phyloP scores from a whole-genome alignment of 1,139 yeast genomes.

The Yamadazyma triangularis region DNA sequence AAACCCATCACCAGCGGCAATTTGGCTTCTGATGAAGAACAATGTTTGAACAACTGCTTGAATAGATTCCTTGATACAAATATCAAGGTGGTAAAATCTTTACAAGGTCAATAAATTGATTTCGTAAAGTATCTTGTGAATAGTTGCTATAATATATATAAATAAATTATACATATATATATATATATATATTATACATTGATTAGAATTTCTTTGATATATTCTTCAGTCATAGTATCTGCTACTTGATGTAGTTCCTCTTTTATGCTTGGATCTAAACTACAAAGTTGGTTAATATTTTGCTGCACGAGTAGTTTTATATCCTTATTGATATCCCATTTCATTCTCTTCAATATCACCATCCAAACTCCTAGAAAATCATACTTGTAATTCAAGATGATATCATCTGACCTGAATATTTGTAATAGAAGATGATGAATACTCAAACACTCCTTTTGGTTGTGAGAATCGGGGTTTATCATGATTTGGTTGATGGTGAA shows the following conservation, averaged over 20 bases:
- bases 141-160: too few species aligned
- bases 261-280: too few species aligned
- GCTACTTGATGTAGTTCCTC: too few species aligned
- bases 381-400: conserved; percentile 25
- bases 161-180: conserved; percentile 2
- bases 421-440: conserved; percentile 16
- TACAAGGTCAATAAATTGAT: conserved; percentile 28
- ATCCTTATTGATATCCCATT: conserved; percentile 2
- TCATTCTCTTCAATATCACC: conserved; percentile 9
- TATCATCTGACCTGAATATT: conserved; percentile 9
- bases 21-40: conserved; percentile 57
- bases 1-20: conserved; percentile 45
- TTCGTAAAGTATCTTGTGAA: too few species aligned
- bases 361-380: conserved; percentile 34
- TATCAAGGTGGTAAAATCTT: conserved; percentile 68
- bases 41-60: conserved; percentile 75
- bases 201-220: conserved; percentile 3
- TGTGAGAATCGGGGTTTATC: conserved; percentile 18
- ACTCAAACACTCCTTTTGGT: conserved; percentile 13
- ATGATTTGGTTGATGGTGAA: conserved; percentile 27
- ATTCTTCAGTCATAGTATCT: conserved; percentile 4
- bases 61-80: conserved; percentile 85
- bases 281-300: too few species aligned
- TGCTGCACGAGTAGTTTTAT: too few species aligned
- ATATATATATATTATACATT: conserved; percentile 1